Evolutionary conservation across 1,284 basidiomycete species (phyloP), one percentile per base, ranked within the genome.

Genomic region (Ganoderma meredithae): DNA sequence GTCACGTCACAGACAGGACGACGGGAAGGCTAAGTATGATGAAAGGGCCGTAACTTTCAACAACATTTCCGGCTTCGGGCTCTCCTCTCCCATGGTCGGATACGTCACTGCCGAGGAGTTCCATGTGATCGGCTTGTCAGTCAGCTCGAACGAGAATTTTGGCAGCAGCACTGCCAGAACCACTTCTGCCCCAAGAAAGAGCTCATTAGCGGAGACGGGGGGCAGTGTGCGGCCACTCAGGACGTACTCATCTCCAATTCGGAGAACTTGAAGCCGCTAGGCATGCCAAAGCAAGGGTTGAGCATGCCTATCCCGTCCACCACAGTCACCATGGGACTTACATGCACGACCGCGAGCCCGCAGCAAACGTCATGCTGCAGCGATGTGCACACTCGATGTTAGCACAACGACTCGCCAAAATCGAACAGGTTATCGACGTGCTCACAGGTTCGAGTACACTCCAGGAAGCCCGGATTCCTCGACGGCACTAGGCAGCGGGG

Each of bases 21-120:
- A 31, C 27, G 39, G 39, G 39, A 13, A 10, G 39, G 9, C 39
- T 9, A 19, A 44, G 17, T 7, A 15, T 12, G 13, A 12, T 25
- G 6, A 60, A 22, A 60, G 25, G 39, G 47, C 65, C 53, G 59
- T 39, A 2, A 74, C 68, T 47, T 65, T 68, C 59, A 74, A 62
- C 8, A 69, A 62, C 64, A 74, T 53, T 64, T 74, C 65, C 49
- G 72, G 68, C 60, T 69, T 70, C 33, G 60, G 65, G 63, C 68
- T 72, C 15, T 65, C 68, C 53, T 60, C 59, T n/a, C 72, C 74
- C 39, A 73, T 67, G 1, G 74, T 71, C 17, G 75, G 75, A 55
- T 74, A 76, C 58, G 59, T 47, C 0, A 73, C 63, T 0, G 64
- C 65, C 8, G 72, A 70, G 17, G 67, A 56, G 61, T 76, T 76